A percentile compares a stretch with the other conserved stretches of the same genome.
phyloP scores from a whole-genome alignment of 176 grass and related monocot species.

The Hordeum vulgare region MorexV3_pseudomolecules_assembly NC_058524.1:243239168-243239667 shows the following conservation, averaged over 20 bases:
- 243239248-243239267: neutral
- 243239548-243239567: neutral
- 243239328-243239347: too few species aligned
- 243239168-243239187: too few species aligned
- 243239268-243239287: neutral
- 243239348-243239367: neutral
- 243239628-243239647: neutral
- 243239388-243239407: neutral
- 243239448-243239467: conserved; percentile 7
- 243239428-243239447: conserved; percentile 44
- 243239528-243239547: neutral
- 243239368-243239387: neutral
- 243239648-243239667: conserved; percentile 51
- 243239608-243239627: neutral
- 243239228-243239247: neutral
- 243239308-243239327: neutral
- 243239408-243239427: conserved; percentile 39
- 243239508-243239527: conserved; percentile 37
- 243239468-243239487: neutral
- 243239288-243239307: neutral
- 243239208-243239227: neutral
- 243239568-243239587: conserved; percentile 15
- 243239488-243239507: conserved; percentile 43
- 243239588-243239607: neutral
- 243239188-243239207: too few species aligned